These are phyloP conservation scores for Psilocybe cubensis DNA, from an alignment of 768 basidiomycete genomes.

Conservation along the genomic window DNA sequence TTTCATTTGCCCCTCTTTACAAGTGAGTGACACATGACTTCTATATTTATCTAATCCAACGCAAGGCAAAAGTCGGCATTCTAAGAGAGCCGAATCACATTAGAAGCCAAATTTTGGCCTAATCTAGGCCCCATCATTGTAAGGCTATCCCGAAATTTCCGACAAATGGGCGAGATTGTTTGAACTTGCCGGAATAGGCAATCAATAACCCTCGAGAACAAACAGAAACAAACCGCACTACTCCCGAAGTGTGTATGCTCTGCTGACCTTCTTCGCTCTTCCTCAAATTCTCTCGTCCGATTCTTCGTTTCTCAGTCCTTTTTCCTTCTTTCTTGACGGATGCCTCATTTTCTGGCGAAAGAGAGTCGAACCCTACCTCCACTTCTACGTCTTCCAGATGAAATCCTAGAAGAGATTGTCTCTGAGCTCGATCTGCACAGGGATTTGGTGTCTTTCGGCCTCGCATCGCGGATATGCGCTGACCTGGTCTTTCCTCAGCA, in stretches of 20 bases:
- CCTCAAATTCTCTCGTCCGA: conserved; percentile 19
- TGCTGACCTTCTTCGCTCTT: conserved; percentile 11
- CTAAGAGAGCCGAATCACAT: no score
- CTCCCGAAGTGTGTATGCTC: conserved; percentile 20
- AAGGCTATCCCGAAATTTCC: no score
- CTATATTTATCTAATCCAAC: no score
- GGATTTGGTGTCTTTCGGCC: conserved; percentile 48
- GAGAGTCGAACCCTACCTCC: conserved; percentile 22
- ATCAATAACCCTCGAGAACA: conserved; percentile 9
- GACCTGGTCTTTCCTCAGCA: conserved; percentile 48
- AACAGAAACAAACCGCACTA: conserved; percentile 18
- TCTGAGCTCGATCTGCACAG: conserved; percentile 43
- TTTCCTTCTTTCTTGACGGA: conserved; percentile 19
- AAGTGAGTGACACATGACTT: no score
- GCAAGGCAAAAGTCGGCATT: no score
- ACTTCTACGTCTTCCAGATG: conserved; percentile 44
- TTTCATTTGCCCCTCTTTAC: no score
- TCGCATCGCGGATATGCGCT: conserved; percentile 41
- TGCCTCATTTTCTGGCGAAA: conserved; percentile 23
- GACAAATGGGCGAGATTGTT: conserved; percentile 18
- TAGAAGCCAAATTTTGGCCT: no score
- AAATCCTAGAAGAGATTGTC: conserved; percentile 51
- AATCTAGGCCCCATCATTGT: no score
- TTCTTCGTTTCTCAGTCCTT: conserved; percentile 11
- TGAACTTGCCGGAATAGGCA: conserved; percentile 19